Evolutionary conservation across 768 basidiomycete genomes (phyloP).

Genomic region (Leccinum disarticulatum): DNA sequence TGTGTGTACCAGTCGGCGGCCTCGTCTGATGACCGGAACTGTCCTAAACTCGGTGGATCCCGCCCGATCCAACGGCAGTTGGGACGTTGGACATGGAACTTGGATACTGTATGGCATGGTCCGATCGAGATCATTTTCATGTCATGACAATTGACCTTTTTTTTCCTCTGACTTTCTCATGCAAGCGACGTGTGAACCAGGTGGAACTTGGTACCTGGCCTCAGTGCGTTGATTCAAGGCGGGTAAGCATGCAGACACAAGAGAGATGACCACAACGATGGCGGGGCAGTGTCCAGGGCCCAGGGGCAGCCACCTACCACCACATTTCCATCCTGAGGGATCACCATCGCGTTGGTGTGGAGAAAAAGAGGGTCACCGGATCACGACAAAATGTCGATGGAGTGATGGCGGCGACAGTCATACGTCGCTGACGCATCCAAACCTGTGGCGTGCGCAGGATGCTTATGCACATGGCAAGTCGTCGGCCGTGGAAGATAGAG

Average conservation of each 20-base stretch:
- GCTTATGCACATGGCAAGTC: not conserved
- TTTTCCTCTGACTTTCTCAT: not conserved
- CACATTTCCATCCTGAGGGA: not conserved
- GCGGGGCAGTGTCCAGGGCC: not conserved
- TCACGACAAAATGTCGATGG: not conserved
- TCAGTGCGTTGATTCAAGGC: not conserved
- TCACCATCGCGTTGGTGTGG: not conserved
- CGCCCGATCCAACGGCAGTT: not conserved
- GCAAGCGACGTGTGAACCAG: not conserved
- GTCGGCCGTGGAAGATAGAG: not conserved
- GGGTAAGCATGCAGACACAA: not conserved
- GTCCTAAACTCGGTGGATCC: not conserved
- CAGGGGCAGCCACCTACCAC: not conserved
- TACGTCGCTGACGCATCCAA: not conserved
- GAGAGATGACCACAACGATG: not conserved
- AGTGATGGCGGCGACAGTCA: not conserved
- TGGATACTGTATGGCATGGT: not conserved
- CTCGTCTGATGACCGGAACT: not conserved
- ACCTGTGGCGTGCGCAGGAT: not conserved
- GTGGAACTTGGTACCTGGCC: not conserved
- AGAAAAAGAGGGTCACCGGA: not conserved
- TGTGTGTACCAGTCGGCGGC: not conserved
- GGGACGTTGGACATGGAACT: not conserved
- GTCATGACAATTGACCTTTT: not conserved
- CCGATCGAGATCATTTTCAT: not conserved